Conservation (phyloP, 768 basidiomycete genomes). For the Pisolithus tinctorius region DNA sequence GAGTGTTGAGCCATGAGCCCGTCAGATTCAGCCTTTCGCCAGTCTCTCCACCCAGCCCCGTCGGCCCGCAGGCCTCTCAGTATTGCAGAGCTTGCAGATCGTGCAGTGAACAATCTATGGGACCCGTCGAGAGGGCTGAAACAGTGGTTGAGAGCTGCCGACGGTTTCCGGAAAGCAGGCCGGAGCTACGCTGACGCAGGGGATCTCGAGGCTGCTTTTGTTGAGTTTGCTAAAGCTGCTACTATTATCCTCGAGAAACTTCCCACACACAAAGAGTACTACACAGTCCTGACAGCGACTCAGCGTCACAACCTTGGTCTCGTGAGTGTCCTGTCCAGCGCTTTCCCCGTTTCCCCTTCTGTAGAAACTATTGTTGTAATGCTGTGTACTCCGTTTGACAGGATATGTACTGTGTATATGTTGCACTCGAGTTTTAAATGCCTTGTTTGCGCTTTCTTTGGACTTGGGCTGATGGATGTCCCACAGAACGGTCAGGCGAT, state of each 20-base stretch:
- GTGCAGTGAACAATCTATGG: conserved; percentile 49
- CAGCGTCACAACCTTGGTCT: conserved; percentile 63
- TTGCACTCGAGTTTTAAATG: neutral
- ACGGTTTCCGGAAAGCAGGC: conserved; percentile 52
- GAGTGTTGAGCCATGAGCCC: conserved; percentile 7
- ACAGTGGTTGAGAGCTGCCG: conserved; percentile 58
- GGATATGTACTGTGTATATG: neutral
- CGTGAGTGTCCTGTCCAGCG: conserved; percentile 40
- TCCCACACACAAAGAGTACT: conserved; percentile 66
- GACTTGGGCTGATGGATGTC: conserved; percentile 12
- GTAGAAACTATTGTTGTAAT: neutral
- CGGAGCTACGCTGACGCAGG: conserved; percentile 39
- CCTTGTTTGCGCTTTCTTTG: conserved; percentile 1
- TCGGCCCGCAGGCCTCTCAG: conserved; percentile 41
- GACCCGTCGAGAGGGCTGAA: conserved; percentile 58
- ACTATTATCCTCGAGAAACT: conserved; percentile 74
- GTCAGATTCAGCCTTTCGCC: conserved; percentile 1
- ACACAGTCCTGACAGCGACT: conserved; percentile 41
- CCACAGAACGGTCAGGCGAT: conserved; percentile 71
- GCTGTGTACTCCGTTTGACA: neutral
- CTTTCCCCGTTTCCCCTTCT: neutral
- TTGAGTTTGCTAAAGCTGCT: conserved; percentile 65
- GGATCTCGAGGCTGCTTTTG: conserved; percentile 66
- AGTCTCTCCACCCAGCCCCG: conserved; percentile 4
- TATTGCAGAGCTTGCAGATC: conserved; percentile 61